phyloP scores from a whole-genome alignment of 2,329 filamentous ascomycete species.

The Nigrograna mackinnonii region DNA sequence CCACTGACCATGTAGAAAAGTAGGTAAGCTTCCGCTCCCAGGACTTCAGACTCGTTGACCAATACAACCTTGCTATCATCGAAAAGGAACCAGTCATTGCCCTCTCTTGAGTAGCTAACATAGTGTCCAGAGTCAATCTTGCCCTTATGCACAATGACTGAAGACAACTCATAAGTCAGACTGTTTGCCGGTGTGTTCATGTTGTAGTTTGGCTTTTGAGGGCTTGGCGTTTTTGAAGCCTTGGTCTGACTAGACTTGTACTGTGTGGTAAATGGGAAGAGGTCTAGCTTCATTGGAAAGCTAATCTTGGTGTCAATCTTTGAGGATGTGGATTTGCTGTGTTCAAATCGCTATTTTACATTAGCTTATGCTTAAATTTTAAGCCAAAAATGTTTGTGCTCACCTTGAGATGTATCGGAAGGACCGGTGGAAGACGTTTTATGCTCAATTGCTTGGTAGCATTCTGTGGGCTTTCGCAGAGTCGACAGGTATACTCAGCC shows the following conservation, averaged over 20 bases:
- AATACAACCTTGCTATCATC: conserved; percentile 92
- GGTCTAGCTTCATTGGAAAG: conserved; percentile 85
- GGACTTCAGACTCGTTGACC: conserved; percentile 81
- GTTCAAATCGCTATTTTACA: conserved; percentile 68
- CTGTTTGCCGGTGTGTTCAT: conserved; percentile 45
- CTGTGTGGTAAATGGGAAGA: conserved; percentile 84
- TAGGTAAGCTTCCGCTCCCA: conserved; percentile 85
- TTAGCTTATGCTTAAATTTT: conserved; percentile 7
- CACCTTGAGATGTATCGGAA: conserved; percentile 93
- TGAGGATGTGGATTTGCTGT: conserved; percentile 72
- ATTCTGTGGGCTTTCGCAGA: conserved; percentile 74
- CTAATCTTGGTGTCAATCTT: conserved; percentile 88
- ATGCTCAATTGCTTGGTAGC: conserved; percentile 85
- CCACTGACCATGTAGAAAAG: conserved; percentile 70
- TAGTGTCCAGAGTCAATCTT: conserved; percentile 94
- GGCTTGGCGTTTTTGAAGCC: conserved; percentile 41
- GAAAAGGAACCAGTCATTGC: conserved; percentile 90
- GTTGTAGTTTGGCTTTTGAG: conserved; percentile 31
- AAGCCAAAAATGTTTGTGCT: conserved; percentile 12
- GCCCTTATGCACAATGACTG: conserved; percentile 90
- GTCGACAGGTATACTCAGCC: conserved; percentile 85
- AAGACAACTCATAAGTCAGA: conserved; percentile 83
- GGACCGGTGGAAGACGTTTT: conserved; percentile 81
- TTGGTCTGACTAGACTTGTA: conserved; percentile 38
- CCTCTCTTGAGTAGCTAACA: conserved; percentile 83